Conservation (phyloP, 2,329 filamentous ascomycete species). For the Penicillium rolfsii region DNA sequence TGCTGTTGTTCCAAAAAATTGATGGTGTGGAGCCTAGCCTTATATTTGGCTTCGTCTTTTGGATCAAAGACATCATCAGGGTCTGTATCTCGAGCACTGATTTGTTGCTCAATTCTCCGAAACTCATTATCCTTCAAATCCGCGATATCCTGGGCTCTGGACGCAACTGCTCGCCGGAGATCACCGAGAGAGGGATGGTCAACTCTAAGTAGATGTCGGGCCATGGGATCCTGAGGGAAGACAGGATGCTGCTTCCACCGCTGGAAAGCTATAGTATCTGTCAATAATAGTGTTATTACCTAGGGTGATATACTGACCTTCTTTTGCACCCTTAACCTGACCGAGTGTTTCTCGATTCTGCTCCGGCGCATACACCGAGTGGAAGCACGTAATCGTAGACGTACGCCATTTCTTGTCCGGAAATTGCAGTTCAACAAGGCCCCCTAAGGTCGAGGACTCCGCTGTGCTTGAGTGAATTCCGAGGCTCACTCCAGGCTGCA, state of each 20-base stretch:
- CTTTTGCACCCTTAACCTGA: background rate
- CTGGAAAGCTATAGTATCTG: background rate
- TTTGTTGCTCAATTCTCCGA: background rate
- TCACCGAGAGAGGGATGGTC: slow-evolving; percentile 1
- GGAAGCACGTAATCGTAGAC: background rate
- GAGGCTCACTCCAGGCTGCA: background rate
- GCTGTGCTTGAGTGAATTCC: slow-evolving; percentile 3
- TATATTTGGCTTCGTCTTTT: background rate
- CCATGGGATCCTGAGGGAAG: background rate
- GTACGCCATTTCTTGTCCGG: background rate
- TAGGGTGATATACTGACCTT: background rate
- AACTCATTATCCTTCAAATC: background rate
- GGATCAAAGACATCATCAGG: background rate
- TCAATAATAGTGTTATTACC: background rate
- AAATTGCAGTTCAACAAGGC: slow-evolving; percentile 3
- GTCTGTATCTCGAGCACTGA: background rate
- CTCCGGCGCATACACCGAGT: background rate
- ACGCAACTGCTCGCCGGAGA: background rate
- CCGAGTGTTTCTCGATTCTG: background rate
- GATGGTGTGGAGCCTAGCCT: no score
- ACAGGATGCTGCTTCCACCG: background rate
- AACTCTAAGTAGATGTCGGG: background rate
- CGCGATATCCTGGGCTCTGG: background rate
- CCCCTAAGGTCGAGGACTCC: background rate
- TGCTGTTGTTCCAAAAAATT: background rate